A percentile compares a stretch with the other conserved stretches of the same genome.
These are phyloP conservation scores for Zymoseptoria ardabiliae DNA, from an alignment of 2,329 filamentous ascomycete species.

Conservation along the genomic window DNA sequence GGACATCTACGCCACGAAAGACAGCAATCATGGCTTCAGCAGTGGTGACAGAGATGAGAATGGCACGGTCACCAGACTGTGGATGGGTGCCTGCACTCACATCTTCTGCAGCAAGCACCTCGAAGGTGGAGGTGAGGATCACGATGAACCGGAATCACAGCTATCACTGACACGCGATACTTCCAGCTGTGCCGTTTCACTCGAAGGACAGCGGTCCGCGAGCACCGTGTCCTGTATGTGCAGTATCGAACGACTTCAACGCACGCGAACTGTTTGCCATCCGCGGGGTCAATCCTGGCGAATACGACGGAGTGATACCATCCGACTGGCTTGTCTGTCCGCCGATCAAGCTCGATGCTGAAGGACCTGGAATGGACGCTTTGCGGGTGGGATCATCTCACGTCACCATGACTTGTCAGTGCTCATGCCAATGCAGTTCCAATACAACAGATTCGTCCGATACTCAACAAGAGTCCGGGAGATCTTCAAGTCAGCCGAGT, in stretches of 20 bases:
- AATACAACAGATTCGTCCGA: slow-evolving; percentile 35
- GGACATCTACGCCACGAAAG: slow-evolving; percentile 37
- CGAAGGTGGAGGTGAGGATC: slow-evolving; percentile 39
- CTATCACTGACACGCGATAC: not conserved
- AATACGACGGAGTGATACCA: slow-evolving; percentile 40
- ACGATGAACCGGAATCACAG: not conserved
- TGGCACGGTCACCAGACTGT: slow-evolving; percentile 38
- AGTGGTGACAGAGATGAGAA: slow-evolving; percentile 24
- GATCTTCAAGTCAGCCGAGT: slow-evolving; percentile 18
- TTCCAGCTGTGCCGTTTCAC: slow-evolving; percentile 41
- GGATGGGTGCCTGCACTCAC: slow-evolving; percentile 44
- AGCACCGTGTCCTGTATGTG: slow-evolving; percentile 41
- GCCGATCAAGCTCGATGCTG: slow-evolving; percentile 33
- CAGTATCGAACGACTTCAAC: slow-evolving; percentile 3
- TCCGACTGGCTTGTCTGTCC: slow-evolving; percentile 37
- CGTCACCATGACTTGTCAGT: not conserved
- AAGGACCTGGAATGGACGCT: slow-evolving; percentile 34
- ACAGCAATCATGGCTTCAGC: slow-evolving; percentile 31
- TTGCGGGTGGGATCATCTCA: slow-evolving; percentile 30
- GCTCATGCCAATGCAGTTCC: slow-evolving; percentile 35
- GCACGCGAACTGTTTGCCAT: slow-evolving; percentile 38
- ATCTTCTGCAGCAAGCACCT: slow-evolving; percentile 44
- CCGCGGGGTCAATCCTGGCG: slow-evolving; percentile 35
- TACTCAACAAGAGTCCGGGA: slow-evolving; percentile 25
- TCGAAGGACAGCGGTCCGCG: slow-evolving; percentile 33